phyloP scores from a whole-genome alignment of 2,329 filamentous ascomycete species.

The Samsoniella hepiali region DNA sequence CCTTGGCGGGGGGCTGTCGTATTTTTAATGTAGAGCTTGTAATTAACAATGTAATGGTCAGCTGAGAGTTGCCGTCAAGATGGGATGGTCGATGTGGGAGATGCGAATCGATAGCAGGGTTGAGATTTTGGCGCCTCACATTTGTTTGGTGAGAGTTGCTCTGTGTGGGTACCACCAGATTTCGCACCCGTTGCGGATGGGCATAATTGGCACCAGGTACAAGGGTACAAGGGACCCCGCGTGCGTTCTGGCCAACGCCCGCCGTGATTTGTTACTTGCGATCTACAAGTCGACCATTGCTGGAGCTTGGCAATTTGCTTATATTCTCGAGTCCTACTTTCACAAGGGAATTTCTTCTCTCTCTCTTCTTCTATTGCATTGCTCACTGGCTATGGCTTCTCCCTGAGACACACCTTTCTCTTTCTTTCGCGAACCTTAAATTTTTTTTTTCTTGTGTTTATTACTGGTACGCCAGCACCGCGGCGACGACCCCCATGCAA shows the following conservation, averaged over 20 bases:
- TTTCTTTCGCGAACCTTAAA: constrained; percentile 3
- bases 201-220: constrained; percentile 15
- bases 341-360: background rate
- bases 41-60: no score
- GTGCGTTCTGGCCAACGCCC: background rate
- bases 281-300: background rate
- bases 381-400: constrained; percentile 3
- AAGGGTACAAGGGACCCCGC: constrained; percentile 4
- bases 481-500: constrained; percentile 1
- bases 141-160: background rate
- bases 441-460: background rate
- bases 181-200: background rate
- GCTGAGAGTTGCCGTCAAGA: background rate
- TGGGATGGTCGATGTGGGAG: background rate
- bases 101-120: background rate
- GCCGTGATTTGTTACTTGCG: constrained; percentile 1
- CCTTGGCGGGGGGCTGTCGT: background rate
- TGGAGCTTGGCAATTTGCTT: background rate
- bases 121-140: background rate
- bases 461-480: background rate
- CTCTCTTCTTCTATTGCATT: background rate
- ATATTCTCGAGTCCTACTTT: background rate
- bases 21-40: background rate
- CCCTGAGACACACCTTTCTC: constrained; percentile 11
- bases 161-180: background rate